A percentile compares a stretch with the other conserved stretches of the same genome.
Conservation (phyloP, 164 flowering plant genomes). For the Magnolia sinica region DNA sequence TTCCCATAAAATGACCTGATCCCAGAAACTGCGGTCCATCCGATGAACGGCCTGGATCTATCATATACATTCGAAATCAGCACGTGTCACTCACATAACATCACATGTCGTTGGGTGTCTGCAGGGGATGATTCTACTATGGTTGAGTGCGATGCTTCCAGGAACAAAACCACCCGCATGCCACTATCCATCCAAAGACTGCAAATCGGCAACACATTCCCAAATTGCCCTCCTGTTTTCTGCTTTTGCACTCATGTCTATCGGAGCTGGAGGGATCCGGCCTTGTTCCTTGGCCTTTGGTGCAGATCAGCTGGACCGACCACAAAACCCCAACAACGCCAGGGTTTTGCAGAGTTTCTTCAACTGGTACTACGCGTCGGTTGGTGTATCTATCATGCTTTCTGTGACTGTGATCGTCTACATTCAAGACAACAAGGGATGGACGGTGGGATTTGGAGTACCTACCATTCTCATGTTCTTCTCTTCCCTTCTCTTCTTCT, state of each 20-base stretch:
- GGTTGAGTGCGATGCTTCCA: slow-evolving; percentile 38
- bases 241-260: slow-evolving; percentile 40
- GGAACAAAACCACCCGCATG: slow-evolving; percentile 32
- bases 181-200: background rate
- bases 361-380: slow-evolving; percentile 44
- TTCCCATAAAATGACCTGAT: no score
- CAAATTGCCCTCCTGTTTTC: slow-evolving; percentile 29
- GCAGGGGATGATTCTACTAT: slow-evolving; percentile 42
- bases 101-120: background rate
- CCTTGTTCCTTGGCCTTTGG: slow-evolving; percentile 56
- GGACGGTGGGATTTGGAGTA: slow-evolving; percentile 43
- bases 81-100: background rate
- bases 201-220: slow-evolving; percentile 18
- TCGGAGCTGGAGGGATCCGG: slow-evolving; percentile 51
- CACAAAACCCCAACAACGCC: slow-evolving; percentile 23
- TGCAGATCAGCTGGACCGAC: slow-evolving; percentile 32
- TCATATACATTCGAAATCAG: background rate
- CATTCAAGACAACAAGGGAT: slow-evolving; percentile 43
- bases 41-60: no score
- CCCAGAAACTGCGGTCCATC: no score
- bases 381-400: slow-evolving; percentile 17
- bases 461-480: slow-evolving; percentile 23
- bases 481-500: slow-evolving; percentile 33
- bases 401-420: slow-evolving; percentile 39
- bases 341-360: slow-evolving; percentile 45